Evolutionary conservation across 306 rosid genomes (phyloP).

Genomic region (Parietaria judaica): DNA sequence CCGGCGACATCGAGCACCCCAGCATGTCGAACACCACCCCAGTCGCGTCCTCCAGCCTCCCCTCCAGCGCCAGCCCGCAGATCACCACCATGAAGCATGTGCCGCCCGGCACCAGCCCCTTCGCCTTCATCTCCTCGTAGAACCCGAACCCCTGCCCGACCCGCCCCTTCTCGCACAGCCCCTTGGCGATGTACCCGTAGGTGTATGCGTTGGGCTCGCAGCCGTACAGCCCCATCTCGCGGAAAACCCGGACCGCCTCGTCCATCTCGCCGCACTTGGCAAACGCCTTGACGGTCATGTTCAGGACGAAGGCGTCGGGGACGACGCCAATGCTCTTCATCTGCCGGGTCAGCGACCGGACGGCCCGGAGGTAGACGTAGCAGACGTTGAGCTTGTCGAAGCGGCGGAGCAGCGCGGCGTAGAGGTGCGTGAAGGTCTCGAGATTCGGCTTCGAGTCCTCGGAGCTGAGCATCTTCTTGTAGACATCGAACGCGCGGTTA

Average conservation of each 20-base stretch:
- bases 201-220: constrained; percentile 75
- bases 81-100: constrained; percentile 53
- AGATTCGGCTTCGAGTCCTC: constrained; percentile 57
- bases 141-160: constrained; percentile 60
- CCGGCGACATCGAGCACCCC: constrained; percentile 56
- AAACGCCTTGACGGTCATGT: constrained; percentile 80
- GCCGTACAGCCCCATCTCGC: constrained; percentile 77
- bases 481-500: constrained; percentile 66
- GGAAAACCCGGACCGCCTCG: constrained; percentile 64
- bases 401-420: constrained; percentile 59
- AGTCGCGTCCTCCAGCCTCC: constrained; percentile 56
- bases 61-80: constrained; percentile 61
- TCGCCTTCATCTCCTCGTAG: constrained; percentile 66
- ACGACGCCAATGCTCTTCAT: constrained; percentile 80
- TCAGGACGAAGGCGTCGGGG: constrained; percentile 73
- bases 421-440: constrained; percentile 56
- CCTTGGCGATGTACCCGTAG: constrained; percentile 64
- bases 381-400: constrained; percentile 59
- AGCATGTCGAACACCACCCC: constrained; percentile 69
- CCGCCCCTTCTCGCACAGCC: constrained; percentile 92
- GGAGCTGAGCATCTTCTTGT: constrained; percentile 63
- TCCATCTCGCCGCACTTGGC: constrained; percentile 68
- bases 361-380: constrained; percentile 60
- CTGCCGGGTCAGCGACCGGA: constrained; percentile 56
- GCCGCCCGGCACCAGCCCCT: constrained; percentile 48